Evolutionary conservation across 371 early-diverging fungal genomes (phyloP).

Genomic region (Apophysomyces ossiformis): DNA sequence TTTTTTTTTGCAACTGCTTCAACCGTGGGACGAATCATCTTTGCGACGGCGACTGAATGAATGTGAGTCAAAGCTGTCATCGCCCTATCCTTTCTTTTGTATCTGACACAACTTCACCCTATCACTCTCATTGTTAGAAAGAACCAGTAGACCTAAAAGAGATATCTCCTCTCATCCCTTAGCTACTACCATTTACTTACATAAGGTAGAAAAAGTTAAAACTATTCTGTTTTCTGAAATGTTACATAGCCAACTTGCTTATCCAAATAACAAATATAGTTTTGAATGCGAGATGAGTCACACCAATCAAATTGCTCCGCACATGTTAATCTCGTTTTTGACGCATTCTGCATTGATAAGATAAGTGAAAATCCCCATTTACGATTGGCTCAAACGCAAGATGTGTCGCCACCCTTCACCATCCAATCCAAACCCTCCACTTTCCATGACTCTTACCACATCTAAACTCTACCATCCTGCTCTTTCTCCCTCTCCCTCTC

Average conservation of each 20-base stretch:
- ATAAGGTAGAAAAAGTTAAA: no score
- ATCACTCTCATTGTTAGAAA: neutral
- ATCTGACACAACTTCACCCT: no score
- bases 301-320: constrained; percentile 43
- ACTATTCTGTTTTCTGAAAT: neutral
- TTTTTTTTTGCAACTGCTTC: constrained; percentile 3
- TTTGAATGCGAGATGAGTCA: constrained; percentile 43
- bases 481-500: neutral
- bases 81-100: no score
- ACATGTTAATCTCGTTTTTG: neutral
- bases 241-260: neutral
- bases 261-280: no score
- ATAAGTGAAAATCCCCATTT: constrained; percentile 20
- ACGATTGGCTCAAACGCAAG: constrained; percentile 28
- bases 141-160: no score
- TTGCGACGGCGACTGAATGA: constrained; percentile 11
- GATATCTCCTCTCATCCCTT: no score
- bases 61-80: constrained; percentile 5
- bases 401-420: constrained; percentile 20
- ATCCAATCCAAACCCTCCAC: constrained; percentile 2
- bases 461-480: neutral
- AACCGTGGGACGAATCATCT: constrained; percentile 14
- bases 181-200: no score
- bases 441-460: constrained; percentile 3
- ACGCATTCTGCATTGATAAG: constrained; percentile 32